Conservation (phyloP, 2,329 filamentous ascomycete genomes). For the Aureobasidium zeae region DNA sequence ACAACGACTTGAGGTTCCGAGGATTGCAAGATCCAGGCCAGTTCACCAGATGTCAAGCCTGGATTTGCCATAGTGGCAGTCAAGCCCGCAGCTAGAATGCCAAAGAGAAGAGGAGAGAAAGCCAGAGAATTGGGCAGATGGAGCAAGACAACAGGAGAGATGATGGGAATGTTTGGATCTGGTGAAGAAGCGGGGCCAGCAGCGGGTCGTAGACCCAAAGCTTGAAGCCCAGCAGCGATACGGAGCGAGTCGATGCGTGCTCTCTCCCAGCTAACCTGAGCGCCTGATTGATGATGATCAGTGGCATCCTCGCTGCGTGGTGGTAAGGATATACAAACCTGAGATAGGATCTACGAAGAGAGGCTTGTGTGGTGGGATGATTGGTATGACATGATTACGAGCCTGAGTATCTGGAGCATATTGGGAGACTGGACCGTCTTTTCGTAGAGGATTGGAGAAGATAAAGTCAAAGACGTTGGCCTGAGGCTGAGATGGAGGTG, state of each 20-base stretch:
- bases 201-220: background rate
- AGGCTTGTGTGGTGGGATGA: constrained; percentile 11
- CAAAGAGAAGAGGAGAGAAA: constrained; percentile 14
- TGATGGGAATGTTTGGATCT: constrained; percentile 1
- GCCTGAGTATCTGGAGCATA: constrained; percentile 2
- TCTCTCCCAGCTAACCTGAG: constrained; percentile 13
- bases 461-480: constrained; percentile 15
- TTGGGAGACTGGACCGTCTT: constrained; percentile 7
- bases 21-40: constrained; percentile 9
- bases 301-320: too few relatives aligned
- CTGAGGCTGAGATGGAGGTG: background rate
- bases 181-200: background rate
- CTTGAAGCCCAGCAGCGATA: constrained; percentile 11
- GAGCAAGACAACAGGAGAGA: constrained; percentile 13
- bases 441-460: constrained; percentile 14
- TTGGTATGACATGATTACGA: constrained; percentile 2
- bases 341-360: constrained; percentile 12
- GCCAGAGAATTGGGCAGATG: constrained; percentile 13
- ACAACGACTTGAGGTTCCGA: constrained; percentile 7
- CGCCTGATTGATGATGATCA: constrained; percentile 8
- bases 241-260: constrained; percentile 1
- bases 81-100: constrained; percentile 12
- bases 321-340: background rate
- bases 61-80: constrained; percentile 13
- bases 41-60: constrained; percentile 10